Evolutionary conservation across 768 basidiomycete species (phyloP).

Genomic region (Cyathus striatus): DNA sequence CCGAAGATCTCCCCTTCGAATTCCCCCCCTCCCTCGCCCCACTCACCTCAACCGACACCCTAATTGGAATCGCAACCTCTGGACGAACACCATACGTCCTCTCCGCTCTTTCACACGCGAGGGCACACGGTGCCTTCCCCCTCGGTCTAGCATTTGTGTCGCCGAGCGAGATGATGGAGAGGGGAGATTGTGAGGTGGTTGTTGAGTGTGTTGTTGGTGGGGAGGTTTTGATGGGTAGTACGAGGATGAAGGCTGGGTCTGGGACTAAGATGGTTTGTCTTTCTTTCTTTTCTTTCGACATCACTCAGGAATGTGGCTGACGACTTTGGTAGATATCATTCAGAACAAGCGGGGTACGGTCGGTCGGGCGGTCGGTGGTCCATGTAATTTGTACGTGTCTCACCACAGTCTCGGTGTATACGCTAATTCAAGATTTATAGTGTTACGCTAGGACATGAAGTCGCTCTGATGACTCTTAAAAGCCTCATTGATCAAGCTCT

Average conservation of each 20-base stretch:
- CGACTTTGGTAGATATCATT: constrained; percentile 28
- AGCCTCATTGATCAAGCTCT: too few relatives aligned
- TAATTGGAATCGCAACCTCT: constrained; percentile 29
- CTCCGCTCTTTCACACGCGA: constrained; percentile 19
- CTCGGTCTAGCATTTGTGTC: constrained; percentile 22
- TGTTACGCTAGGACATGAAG: constrained; percentile 18
- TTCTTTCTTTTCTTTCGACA: too few relatives aligned
- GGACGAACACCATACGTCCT: constrained; percentile 31
- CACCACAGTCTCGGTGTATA: not conserved
- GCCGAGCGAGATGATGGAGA: constrained; percentile 18
- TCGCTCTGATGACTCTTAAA: constrained; percentile 13
- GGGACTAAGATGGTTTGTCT: constrained; percentile 28
- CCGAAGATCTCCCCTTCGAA: constrained; percentile 25
- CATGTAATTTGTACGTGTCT: constrained; percentile 20
- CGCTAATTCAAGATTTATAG: constrained; percentile 3
- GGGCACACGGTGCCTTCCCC: constrained; percentile 15
- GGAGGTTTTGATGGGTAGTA: constrained; percentile 26
- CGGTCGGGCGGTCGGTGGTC: constrained; percentile 17
- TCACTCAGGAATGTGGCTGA: not conserved
- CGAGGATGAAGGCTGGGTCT: constrained; percentile 30
- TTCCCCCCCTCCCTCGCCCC: constrained; percentile 16
- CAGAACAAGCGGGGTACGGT: too few relatives aligned
- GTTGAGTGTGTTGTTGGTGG: constrained; percentile 25
- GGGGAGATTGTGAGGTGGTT: constrained; percentile 17
- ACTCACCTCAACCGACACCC: constrained; percentile 15